phyloP scores from a whole-genome alignment of 371 early-diverging fungal species.

The Syncephalis plumigaleata region DNA sequence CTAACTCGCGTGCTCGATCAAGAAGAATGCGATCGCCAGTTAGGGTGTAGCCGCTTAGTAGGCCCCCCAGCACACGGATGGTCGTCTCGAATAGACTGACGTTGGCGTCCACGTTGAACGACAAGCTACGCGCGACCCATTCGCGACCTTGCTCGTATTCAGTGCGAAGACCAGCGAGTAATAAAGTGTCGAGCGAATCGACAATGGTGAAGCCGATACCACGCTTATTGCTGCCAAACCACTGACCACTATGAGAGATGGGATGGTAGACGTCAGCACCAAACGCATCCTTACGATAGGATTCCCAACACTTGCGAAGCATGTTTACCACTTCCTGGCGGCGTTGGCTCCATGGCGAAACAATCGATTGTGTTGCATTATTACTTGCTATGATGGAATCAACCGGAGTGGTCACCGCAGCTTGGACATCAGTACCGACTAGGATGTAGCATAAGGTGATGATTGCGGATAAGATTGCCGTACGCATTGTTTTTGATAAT shows the following conservation, averaged over 20 bases:
- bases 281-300: conserved; percentile 58
- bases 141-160: conserved; percentile 51
- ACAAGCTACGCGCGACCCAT: conserved; percentile 35
- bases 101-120: conserved; percentile 46
- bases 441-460: too few relatives aligned
- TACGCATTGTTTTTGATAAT: too few relatives aligned
- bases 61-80: conserved; percentile 78
- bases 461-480: too few relatives aligned
- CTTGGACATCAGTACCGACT: too few relatives aligned
- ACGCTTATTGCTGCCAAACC: conserved; percentile 8
- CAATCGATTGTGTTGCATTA: too few relatives aligned
- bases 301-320: conserved; percentile 56
- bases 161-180: conserved; percentile 54
- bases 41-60: conserved; percentile 66
- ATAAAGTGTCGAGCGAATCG: conserved; percentile 71
- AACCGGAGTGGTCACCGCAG: too few relatives aligned
- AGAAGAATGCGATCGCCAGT: conserved; percentile 44
- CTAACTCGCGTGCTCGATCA: conserved; percentile 59
- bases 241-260: conserved; percentile 12
- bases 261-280: conserved; percentile 76
- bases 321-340: conserved; percentile 29
- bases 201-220: conserved; percentile 65
- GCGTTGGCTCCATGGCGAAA: conserved; percentile 13
- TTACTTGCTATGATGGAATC: too few relatives aligned
- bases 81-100: conserved; percentile 87